Evolutionary conservation across 225 moss, liverwort and hornwort genomes (phyloP).

Genomic region (Bryum argenteum): DNA sequence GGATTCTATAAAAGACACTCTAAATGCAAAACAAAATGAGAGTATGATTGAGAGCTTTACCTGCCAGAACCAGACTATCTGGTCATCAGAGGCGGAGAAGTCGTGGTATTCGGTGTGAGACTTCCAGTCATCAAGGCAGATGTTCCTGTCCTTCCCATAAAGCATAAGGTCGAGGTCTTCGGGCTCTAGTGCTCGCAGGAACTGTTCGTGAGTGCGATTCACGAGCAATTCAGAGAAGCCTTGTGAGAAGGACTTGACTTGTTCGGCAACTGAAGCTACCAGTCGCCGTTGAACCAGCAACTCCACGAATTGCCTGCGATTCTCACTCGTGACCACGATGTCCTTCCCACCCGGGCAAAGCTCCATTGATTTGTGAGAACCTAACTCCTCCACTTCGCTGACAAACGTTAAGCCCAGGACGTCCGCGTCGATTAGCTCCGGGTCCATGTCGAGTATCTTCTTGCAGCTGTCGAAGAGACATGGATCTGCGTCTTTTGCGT

Average conservation of each 20-base stretch:
- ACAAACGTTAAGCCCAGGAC: slow-evolving; percentile 86
- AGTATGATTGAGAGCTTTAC: slow-evolving; percentile 36
- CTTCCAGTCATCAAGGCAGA: slow-evolving; percentile 74
- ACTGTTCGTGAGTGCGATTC: slow-evolving; percentile 79
- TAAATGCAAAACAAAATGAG: too few species aligned
- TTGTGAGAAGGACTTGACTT: slow-evolving; percentile 88
- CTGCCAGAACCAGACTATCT: slow-evolving; percentile 98
- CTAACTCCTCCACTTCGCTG: slow-evolving; percentile 94
- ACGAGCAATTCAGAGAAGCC: slow-evolving; percentile 93
- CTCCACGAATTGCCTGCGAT: slow-evolving; percentile 86
- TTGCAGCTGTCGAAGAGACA: slow-evolving; percentile 90
- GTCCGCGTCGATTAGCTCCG: slow-evolving; percentile 72
- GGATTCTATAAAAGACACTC: too few species aligned
- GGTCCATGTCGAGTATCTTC: slow-evolving; percentile 93
- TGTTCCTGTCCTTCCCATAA: slow-evolving; percentile 83
- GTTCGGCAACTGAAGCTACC: slow-evolving; percentile 87
- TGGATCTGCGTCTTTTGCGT: slow-evolving; percentile 97
- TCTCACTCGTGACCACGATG: slow-evolving; percentile 84
- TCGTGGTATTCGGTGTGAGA: slow-evolving; percentile 90
- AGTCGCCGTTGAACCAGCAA: slow-evolving; percentile 86
- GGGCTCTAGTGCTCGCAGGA: slow-evolving; percentile 82
- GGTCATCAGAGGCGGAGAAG: slow-evolving; percentile 59
- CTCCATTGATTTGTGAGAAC: slow-evolving; percentile 81
- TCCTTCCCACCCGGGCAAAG: slow-evolving; percentile 89
- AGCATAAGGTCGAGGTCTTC: slow-evolving; percentile 91